Conservation (phyloP, 345 rosid species). For the Anastatica hierochuntica region DNA sequence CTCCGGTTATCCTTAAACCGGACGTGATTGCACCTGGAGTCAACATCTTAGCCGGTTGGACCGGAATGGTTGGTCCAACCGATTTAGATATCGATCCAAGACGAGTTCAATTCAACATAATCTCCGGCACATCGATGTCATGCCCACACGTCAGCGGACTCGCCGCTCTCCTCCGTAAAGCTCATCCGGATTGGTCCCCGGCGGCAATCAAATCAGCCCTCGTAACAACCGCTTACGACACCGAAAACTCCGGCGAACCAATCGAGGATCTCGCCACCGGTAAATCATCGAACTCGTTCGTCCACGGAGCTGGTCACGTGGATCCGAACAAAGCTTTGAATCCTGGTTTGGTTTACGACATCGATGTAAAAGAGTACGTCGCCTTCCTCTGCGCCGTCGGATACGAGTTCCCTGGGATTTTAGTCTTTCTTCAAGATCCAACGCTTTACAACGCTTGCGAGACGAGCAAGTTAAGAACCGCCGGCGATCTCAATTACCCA, state of each 20-base stretch:
- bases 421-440: slow-evolving; percentile 49
- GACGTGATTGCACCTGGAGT: slow-evolving; percentile 86
- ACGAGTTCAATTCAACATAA: slow-evolving; percentile 57
- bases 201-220: slow-evolving; percentile 66
- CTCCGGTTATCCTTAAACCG: slow-evolving; percentile 59
- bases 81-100: slow-evolving; percentile 53
- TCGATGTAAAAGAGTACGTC: slow-evolving; percentile 36
- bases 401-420: slow-evolving; percentile 40
- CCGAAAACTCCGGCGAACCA: slow-evolving; percentile 53
- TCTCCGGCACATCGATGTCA: slow-evolving; percentile 87
- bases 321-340: slow-evolving; percentile 70
- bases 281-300: slow-evolving; percentile 48
- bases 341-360: slow-evolving; percentile 76
- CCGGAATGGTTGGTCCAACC: slow-evolving; percentile 48
- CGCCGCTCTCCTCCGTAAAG: slow-evolving; percentile 57
- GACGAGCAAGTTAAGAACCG: slow-evolving; percentile 25
- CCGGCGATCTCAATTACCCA: slow-evolving; percentile 67
- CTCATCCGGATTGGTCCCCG: slow-evolving; percentile 63
- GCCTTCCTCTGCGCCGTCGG: slow-evolving; percentile 79
- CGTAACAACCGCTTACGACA: slow-evolving; percentile 61
- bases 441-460: slow-evolving; percentile 29
- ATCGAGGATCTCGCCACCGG: slow-evolving; percentile 73
- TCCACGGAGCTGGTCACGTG: slow-evolving; percentile 80
- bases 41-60: slow-evolving; percentile 82
- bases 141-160: slow-evolving; percentile 84